Evolutionary conservation across 352 stramenopile species (phyloP), one percentile per base, ranked within the genome.

Genomic region (Globisporangium sylvaticum): DNA sequence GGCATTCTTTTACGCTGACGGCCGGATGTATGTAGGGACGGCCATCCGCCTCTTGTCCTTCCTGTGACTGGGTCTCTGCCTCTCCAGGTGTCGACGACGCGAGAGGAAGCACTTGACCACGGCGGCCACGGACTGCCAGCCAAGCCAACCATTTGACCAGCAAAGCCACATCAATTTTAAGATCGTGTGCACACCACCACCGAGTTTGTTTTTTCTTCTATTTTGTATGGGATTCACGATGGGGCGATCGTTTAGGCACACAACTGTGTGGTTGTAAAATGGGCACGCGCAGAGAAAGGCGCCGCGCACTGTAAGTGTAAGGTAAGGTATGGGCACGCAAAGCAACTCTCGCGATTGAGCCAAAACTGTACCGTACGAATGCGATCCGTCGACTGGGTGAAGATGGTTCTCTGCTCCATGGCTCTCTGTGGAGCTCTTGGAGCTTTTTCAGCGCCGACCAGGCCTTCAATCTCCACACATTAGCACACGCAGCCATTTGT

Each of bases 371-470:
- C 39, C 12, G 15, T n/a, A n/a, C 42, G 42, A 24, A 50, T 24
- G 42, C 54, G 29, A 60, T 60, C 54, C 54, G 54, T 44, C 54
- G 54, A 44, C 29, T 14, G 54, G 22, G 27, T 2, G 15, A 29
- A 37, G 34, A n/a, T 32, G 22, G 50, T n/a, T 56, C 18, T 27
- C 27, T 53, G 0, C 18, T 58, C 25, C 34, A 42, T 42, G 34
- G 34, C 34, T 42, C 10, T 44, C 34, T 42, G 7, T 37, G 3
- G 8, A 24, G 18, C 18, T 1, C 24, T 44, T 24, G 20, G 1
- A n/a, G 54, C 54, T 60, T 44, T 60, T 44, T 60, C 54, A 60
- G 54, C 54, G 54, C 29, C 54, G 54, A 60, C 54, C 54, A n/a
- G 54, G 27, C 42, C 24, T 29, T 14, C 29, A 60, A 27, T n/a